Conservation (phyloP, 495 filamentous ascomycete species). For the Penicillium tannophilum region DNA sequence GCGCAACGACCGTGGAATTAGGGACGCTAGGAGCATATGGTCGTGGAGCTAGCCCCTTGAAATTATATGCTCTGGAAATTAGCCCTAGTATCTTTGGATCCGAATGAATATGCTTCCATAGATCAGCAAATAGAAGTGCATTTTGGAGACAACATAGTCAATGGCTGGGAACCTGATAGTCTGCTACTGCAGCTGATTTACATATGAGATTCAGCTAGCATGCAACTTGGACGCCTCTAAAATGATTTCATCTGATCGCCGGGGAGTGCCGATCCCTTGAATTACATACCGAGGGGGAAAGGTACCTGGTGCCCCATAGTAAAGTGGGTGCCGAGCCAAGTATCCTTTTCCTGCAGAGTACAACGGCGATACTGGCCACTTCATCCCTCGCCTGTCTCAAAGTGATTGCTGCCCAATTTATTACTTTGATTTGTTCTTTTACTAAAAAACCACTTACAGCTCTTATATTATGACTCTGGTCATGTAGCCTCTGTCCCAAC, state of each 20-base stretch:
- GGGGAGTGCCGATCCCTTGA: slow-evolving; percentile 27
- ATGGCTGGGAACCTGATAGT: too few species aligned
- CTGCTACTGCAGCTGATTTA: too few species aligned
- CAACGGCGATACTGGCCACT: slow-evolving; percentile 21
- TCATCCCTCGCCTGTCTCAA: slow-evolving; percentile 33
- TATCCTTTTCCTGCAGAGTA: slow-evolving; percentile 24
- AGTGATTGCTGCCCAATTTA: slow-evolving; percentile 29
- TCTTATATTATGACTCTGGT: slow-evolving; percentile 2
- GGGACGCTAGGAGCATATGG: slow-evolving; percentile 7
- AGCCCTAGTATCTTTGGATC: background rate
- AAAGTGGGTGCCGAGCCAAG: slow-evolving; percentile 16
- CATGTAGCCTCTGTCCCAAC: slow-evolving; percentile 24
- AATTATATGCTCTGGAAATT: background rate
- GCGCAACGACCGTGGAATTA: background rate
- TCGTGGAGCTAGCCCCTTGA: slow-evolving; percentile 1
- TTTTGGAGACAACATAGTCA: too few species aligned
- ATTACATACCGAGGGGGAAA: slow-evolving; percentile 27
- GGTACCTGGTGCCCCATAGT: slow-evolving; percentile 30
- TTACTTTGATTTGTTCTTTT: background rate
- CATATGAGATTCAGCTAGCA: background rate
- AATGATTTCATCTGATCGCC: slow-evolving; percentile 27
- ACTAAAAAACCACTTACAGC: background rate
- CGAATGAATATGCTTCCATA: too few species aligned
- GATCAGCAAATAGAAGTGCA: too few species aligned
- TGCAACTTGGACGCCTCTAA: background rate